Base-by-base conservation (phyloP, 768 basidiomycete species). In the Pleurotus tuoliensis region DNA sequence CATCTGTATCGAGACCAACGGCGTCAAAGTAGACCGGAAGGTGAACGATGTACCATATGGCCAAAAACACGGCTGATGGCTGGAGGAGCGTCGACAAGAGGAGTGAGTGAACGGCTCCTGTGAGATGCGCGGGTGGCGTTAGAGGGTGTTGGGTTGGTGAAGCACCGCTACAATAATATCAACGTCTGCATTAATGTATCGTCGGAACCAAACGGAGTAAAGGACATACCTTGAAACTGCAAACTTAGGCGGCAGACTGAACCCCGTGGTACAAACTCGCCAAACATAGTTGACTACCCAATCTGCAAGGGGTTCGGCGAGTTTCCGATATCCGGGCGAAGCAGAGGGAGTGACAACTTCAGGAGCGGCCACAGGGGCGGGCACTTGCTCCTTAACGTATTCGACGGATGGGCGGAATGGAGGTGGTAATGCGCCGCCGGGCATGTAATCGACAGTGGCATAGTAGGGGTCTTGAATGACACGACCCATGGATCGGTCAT, bases 251-350 rank as follows among this genome's bases (percentile, higher is more conserved):
- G 86, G 82, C 51, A 90, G 71, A 61, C 80, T 79, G 56, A 84
- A 75, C 45, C 82, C 84, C n/a, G 85, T 87, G 13, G 86, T 87
- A 66, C 90, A 90, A 45, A 84, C 83, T 67, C 88, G 90, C 90
- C 90, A 92, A 13, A 90, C 83, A 65, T 87, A 92, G 51, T 77
- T 78, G 43, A 87, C 86, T 20, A 91, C 72, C 90, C 90, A 92
- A 56, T 87, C 86, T 3, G 90, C 81, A 59, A 92, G 74, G 15
- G 90, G 89, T 52, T 90, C 88, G 0, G 87, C 82, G 8, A 92
- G 76, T 63, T 83, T 88, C 75, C 80, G 86, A 75, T 90, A 91
- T 7, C 77, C 73, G 20, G 73, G 63, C 9, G 80, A 79, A 39
- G 86, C 78, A 61, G 75, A 76, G 11, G 81, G 77, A 25, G 80